Evolutionary conservation across 208 protist species (phyloP), one percentile per base, ranked within the genome.

Genomic region (Trypanosoma cruzi): DNA sequence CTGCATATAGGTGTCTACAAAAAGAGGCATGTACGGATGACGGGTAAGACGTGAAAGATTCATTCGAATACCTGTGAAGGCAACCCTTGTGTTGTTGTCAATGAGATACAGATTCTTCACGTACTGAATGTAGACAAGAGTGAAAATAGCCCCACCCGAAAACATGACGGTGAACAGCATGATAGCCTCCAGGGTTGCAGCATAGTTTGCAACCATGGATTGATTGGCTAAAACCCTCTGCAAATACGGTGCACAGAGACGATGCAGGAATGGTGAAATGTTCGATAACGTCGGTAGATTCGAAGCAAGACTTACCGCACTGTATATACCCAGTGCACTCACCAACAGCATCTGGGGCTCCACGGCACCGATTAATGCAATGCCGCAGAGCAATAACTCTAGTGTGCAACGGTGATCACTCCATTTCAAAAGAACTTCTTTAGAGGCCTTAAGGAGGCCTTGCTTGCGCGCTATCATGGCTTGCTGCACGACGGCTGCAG

Each of bases 71-170:
- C 77, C 80, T 31, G 68, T 75, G 63, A 91, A 95, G 3, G 84
- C 89, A 44, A 85, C 55, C 74, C 83, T 84, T 49, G 88, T 64
- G 71, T 85, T 92, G 46, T 66, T 66, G 65, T 95, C 89, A 50
- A 76, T 68, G 32, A 71, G 78, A 73, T 92, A 95, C 53, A 88
- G 79, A 61, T 80, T 84, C 74, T 89, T 90, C 24, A 72, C 72
- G 73, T 89, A 95, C 73, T 95, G 82, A 40, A 90, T 82, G 79
- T 92, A 95, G 34, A 81, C 80, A 26, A 93, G 71, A 3, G 85
- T 89, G 60, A 91, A 91, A 64, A 88, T 80, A 44, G 78, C 67
- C 60, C 83, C 81, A 24, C 85, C 85, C 40, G 68, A 86, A 56
- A 95, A 76, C 75, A 92, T 82, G 31, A 90, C 49, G 36, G 84